Base-by-base conservation (phyloP, 1,139 yeast species). In the Lodderomyces margitis region DNA sequence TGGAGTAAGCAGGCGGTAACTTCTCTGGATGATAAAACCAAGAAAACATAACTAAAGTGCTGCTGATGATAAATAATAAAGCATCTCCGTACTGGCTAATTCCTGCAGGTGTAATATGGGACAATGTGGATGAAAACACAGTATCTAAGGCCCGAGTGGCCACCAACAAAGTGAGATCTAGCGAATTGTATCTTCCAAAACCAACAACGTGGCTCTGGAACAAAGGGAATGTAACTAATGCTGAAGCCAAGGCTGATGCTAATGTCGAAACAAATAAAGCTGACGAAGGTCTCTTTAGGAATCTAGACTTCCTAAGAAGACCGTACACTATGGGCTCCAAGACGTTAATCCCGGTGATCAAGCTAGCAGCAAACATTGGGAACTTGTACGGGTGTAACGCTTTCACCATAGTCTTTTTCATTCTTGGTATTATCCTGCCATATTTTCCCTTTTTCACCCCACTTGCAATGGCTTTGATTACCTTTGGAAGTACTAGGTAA, bases 81-180 rank as follows among this genome's bases (percentile, higher is more conserved):
- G 59, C 68, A 46, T 66, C 70, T 3, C 70, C 71, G 19, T 40
- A 47, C 15, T 38, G 34, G 2, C 45, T 33, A 11, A 48, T 23
- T 11, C 44, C 28, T 7, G 25, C 16, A 3, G 65, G 64, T 8
- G 54, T 46, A 7, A 56, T 36, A 3, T 46, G 43, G 16, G 58
- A 49, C 41, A 63, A 51, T 4, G 53, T 41, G 3, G 68, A 54
- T 2, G 67, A 54, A 21, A 65, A 48, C 0, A 63, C 55, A 2
- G 72, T 64, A 47, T 66, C 72, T 33, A 60, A 43, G 17, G 70
- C 72, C 39, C 72, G 56, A n/a, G 68, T 62, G 4, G 59, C 61
- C 36, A 65, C 61, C 49, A 66, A 57, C 24, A 66, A 53, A 1
- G 71, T 66, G 44, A 66, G 57, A 41, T 66, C 72, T 35, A 66